Percentiles rank a stretch among this genome's conserved stretches.
Conservation (phyloP, 768 basidiomycete genomes). For the Fistulinella prunicolor region DNA sequence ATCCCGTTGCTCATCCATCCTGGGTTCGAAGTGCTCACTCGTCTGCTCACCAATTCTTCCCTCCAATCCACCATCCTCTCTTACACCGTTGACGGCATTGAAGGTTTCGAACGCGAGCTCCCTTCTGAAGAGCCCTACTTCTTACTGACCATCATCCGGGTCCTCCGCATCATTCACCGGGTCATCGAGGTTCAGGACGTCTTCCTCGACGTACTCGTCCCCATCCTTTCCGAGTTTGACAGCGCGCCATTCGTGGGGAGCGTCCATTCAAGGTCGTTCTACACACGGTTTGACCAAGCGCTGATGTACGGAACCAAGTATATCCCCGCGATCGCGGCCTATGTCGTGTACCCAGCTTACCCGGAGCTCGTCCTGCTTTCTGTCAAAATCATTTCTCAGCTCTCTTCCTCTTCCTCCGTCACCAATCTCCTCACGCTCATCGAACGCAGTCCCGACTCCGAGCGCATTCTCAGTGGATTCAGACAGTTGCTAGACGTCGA, state of each 20-base stretch:
- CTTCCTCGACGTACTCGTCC: slow-evolving; percentile 86
- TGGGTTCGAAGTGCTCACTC: slow-evolving; percentile 82
- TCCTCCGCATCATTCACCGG: slow-evolving; percentile 77
- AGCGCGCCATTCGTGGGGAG: slow-evolving; percentile 52
- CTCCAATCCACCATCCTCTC: slow-evolving; percentile 74
- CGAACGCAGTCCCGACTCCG: slow-evolving; percentile 77
- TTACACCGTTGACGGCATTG: slow-evolving; percentile 78
- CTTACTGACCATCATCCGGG: slow-evolving; percentile 70
- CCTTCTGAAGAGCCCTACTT: slow-evolving; percentile 71
- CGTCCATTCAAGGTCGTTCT: slow-evolving; percentile 63
- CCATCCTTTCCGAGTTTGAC: slow-evolving; percentile 66
- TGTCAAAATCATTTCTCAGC: slow-evolving; percentile 67
- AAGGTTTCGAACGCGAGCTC: slow-evolving; percentile 68
- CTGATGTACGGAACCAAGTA: slow-evolving; percentile 66
- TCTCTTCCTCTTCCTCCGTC: slow-evolving; percentile 66
- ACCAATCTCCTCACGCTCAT: slow-evolving; percentile 75
- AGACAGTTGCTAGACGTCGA: slow-evolving; percentile 62
- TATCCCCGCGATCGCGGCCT: slow-evolving; percentile 79
- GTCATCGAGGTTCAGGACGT: slow-evolving; percentile 83
- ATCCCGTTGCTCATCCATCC: slow-evolving; percentile 69
- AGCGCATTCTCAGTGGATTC: slow-evolving; percentile 82
- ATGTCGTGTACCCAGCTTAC: slow-evolving; percentile 66
- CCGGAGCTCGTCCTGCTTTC: slow-evolving; percentile 73
- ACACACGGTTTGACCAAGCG: slow-evolving; percentile 71
- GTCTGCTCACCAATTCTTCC: slow-evolving; percentile 67